Base-by-base conservation (phyloP, 2,329 filamentous ascomycete species). In the Diplocarpon mali region DNA sequence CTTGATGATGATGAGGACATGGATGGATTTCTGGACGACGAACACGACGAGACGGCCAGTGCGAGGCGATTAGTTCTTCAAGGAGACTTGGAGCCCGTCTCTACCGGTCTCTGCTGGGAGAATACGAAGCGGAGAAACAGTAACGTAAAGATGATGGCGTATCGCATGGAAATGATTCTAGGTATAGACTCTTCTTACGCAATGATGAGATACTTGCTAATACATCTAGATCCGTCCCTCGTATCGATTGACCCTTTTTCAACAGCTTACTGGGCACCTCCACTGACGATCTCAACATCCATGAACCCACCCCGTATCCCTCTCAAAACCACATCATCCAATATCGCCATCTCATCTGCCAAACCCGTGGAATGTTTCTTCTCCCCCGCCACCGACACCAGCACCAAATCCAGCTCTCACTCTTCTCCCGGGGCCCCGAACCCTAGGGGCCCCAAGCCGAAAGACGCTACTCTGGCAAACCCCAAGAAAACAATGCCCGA, bases 21-120 rank as follows among this genome's bases (percentile, higher is more conserved):
- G 67, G 88, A 73, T 69, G 89, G 74, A n/a, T 69, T 70, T 31
- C 52, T 70, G 0, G 83, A 84, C 46, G 76, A 76, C 30, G 81
- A 83, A 55, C 78, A 85, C 42, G 85, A 92, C 49, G 74, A 67
- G 48, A 66, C 64, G 60, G 69, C 65, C 52, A 47, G 51, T 31
- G 49, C 70, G 62, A 73, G 75, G 69, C 67, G 75, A 61, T 64
- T 80, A 65, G 63, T 73, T 6, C 67, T 75, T 56, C 75, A 69
- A 28, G 78, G 80, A 27, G 79, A 85, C 52, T 71, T 93, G 57
- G 77, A 89, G 58, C 86, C 88, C 0, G 69, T 83, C 35, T 84
- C 75, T 59, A 86, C 80, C 3, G 92, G 90, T 0, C 67, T 96
- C 9, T 92, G 83, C 60, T 98, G 88, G 76, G 85, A 94, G 58